phyloP scores from a whole-genome alignment of 345 rosid species.

The Cochlearia excelsa region DNA sequence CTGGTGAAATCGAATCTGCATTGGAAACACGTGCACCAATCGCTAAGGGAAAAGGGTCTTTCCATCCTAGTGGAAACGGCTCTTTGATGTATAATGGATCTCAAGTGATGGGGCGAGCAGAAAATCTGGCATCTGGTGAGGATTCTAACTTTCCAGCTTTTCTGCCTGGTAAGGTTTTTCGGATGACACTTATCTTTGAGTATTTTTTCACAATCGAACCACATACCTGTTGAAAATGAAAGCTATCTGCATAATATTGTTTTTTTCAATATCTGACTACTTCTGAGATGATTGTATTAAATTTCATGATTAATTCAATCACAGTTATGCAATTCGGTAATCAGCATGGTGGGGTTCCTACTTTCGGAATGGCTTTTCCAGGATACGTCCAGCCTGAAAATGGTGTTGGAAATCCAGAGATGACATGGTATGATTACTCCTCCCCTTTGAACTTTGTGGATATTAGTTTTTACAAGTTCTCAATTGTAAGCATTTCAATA shows the following conservation, averaged over 20 bases:
- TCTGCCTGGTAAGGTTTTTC: constrained; percentile 64
- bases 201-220: no score
- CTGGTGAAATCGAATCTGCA: constrained; percentile 54
- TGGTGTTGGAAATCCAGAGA: constrained; percentile 86
- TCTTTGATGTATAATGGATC: constrained; percentile 68
- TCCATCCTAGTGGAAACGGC: constrained; percentile 64
- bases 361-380: constrained; percentile 98
- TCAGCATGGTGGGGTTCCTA: constrained; percentile 95
- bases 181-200: constrained; percentile 9
- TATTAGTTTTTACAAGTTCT: constrained; percentile 3
- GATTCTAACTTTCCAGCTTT: constrained; percentile 79
- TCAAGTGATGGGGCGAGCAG: constrained; percentile 63
- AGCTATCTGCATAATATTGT: constrained; percentile 11
- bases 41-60: constrained; percentile 61
- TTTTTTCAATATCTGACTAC: background rate
- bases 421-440: constrained; percentile 72
- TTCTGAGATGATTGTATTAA: no score
- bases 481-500: no score
- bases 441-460: constrained; percentile 22
- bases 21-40: constrained; percentile 55
- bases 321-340: constrained; percentile 84
- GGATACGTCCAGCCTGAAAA: constrained; percentile 54
- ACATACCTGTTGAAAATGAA: constrained; percentile 3
- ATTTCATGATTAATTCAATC: no score
- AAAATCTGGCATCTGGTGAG: constrained; percentile 59